phyloP scores from a whole-genome alignment of 192 early-diverging fungal species.

The Mortierella hygrophila region DNA sequence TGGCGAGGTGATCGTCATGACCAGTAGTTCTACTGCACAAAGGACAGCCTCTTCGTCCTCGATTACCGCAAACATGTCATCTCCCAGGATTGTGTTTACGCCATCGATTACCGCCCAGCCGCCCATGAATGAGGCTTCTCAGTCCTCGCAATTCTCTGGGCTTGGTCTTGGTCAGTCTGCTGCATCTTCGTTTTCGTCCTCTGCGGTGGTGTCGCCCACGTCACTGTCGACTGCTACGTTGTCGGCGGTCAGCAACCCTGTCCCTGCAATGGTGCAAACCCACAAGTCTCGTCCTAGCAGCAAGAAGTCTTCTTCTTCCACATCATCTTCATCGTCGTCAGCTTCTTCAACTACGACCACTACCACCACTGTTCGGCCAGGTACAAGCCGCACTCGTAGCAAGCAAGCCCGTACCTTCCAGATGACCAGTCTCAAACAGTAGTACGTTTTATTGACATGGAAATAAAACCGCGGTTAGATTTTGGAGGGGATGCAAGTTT shows the following conservation, averaged over 20 bases:
- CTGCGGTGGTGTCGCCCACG: neutral
- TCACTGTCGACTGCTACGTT: neutral
- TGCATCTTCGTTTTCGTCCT: no score
- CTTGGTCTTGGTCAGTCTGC: no score
- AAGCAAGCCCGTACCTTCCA: slow-evolving; percentile 3
- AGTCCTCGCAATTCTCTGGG: neutral
- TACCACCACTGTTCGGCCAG: neutral
- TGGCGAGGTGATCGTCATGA: neutral
- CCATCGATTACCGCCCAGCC: neutral
- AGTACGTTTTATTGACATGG: no score
- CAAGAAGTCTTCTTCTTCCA: neutral
- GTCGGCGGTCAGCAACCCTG: neutral
- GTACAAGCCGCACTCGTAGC: slow-evolving; percentile 3
- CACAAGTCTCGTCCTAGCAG: neutral
- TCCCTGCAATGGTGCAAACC: neutral
- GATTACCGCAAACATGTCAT: neutral
- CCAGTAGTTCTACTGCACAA: neutral
- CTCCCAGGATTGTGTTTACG: neutral
- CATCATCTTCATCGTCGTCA: neutral
- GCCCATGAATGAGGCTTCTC: neutral
- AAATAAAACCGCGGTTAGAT: neutral
- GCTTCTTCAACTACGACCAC: neutral
- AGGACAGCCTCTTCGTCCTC: neutral
- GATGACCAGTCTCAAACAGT: slow-evolving; percentile 6
- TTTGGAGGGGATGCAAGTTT: neutral